Conservation (phyloP, 2,329 filamentous ascomycete genomes). For the Corinectria fuckeliana region DNA sequence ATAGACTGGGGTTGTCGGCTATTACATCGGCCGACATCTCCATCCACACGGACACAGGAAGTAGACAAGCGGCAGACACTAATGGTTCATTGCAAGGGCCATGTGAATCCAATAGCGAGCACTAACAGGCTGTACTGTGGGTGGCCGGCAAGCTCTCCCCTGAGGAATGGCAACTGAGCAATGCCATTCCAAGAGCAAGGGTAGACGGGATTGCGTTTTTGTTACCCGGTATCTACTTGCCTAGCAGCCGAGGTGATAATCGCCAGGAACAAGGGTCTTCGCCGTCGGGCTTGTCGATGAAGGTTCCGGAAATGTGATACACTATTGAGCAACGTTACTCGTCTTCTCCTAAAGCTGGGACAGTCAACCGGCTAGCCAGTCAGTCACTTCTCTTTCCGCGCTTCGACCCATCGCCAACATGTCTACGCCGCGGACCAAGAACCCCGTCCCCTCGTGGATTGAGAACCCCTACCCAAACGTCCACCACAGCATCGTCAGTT, state of each 20-base stretch:
- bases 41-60: conserved; percentile 11
- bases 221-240: not conserved
- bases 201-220: not conserved
- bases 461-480: conserved; percentile 41
- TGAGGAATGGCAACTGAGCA: not conserved
- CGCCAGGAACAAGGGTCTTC: not conserved
- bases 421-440: conserved; percentile 34
- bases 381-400: not conserved
- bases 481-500: conserved; percentile 44
- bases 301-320: conserved; percentile 1
- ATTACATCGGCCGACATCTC: no score
- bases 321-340: not conserved
- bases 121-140: not conserved
- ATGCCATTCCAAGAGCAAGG: not conserved
- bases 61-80: not conserved
- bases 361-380: not conserved
- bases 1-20: no score
- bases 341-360: not conserved
- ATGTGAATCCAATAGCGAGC: not conserved
- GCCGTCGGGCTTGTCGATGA: not conserved
- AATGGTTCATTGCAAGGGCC: conserved; percentile 12
- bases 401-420: conserved; percentile 14
- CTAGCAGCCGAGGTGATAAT: conserved; percentile 17
- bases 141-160: not conserved
- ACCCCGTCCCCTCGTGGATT: conserved; percentile 44